These are phyloP conservation scores for Bothriochloa decipiens DNA, from an alignment of 176 grass and related monocot genomes.

Conservation along the genomic window DNA sequence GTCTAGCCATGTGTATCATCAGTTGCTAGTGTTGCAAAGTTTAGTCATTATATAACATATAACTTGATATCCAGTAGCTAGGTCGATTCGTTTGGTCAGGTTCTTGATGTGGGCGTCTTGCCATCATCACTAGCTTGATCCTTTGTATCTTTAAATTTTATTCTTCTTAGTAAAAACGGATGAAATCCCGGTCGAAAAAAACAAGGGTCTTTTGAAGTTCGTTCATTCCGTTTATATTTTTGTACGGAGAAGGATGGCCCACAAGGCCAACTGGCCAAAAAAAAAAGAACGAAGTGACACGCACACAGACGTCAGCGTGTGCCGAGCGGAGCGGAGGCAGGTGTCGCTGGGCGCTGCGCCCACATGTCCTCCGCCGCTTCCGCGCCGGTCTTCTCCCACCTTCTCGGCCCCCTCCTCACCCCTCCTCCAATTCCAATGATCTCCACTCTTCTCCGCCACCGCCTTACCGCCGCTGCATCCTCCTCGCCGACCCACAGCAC, in stretches of 20 bases:
- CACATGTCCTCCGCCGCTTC: conserved; percentile 52
- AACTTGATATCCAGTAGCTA: too few species aligned
- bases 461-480: conserved; percentile 34
- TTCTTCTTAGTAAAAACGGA: too few species aligned
- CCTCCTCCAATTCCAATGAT: conserved; percentile 18
- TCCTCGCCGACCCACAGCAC: not conserved
- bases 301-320: not conserved
- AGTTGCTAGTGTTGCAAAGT: too few species aligned
- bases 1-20: too few species aligned
- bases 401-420: conserved; percentile 3
- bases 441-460: conserved; percentile 30
- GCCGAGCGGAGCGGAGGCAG: conserved; percentile 1
- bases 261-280: not conserved
- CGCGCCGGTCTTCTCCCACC: conserved; percentile 43
- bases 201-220: too few species aligned
- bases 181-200: too few species aligned
- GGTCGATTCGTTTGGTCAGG: too few species aligned
- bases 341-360: conserved; percentile 15
- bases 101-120: too few species aligned
- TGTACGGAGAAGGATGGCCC: not conserved
- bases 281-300: not conserved
- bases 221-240: too few species aligned
- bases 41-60: too few species aligned
- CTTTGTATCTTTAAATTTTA: too few species aligned
- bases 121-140: too few species aligned